Base-by-base conservation (phyloP, 768 basidiomycete genomes). In the Pholiota microspora region DNA sequence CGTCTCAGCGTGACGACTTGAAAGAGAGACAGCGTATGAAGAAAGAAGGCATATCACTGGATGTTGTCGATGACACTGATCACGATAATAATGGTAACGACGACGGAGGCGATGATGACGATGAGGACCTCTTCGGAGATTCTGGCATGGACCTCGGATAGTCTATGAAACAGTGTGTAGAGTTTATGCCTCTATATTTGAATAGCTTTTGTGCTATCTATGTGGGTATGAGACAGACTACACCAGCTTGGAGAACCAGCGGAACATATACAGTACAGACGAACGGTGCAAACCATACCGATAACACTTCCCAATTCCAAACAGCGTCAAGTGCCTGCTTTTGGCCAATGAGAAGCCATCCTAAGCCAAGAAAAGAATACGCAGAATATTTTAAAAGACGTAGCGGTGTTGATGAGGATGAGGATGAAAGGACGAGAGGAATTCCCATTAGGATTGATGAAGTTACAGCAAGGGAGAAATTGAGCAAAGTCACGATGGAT, bases 401-500 rank as follows among this genome's bases (percentile, higher is more conserved):
- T 24, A 57, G 59, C 42, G 51, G 57, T 7, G 52, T 58, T 32
- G 51, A 61, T 0, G 51, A 62, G 48, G 69, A 64, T 0, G 76
- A 62, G 6, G 75, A 70, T 10, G 76, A 69, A 7, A 79, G 53
- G 21, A 81, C 70, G n/a, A 93, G 76, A 0, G 92, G 88, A 8
- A 87, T 36, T 7, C 85, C 84, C 15, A 93, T 76, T 7, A 82
- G 62, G 24, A 88, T 66, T 0, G 89, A 82, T 15, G 96, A 77
- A 18, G 78, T 66, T 18, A 87, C 84, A 0, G 95, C 91, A 16
- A 98, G 84, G 7, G 92, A 93, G 71, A 96, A 96, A 69, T 98
- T 97, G 67, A 97, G 83, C 55, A 97, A 86, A 13, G 92, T 88
- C 25, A 85, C 85, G 32, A 92, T 83, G 10, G 81, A 94, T 58